These are phyloP conservation scores for Eudorina sp. DNA, from an alignment of 139 green algal genomes.

Conservation along the genomic window DNA sequence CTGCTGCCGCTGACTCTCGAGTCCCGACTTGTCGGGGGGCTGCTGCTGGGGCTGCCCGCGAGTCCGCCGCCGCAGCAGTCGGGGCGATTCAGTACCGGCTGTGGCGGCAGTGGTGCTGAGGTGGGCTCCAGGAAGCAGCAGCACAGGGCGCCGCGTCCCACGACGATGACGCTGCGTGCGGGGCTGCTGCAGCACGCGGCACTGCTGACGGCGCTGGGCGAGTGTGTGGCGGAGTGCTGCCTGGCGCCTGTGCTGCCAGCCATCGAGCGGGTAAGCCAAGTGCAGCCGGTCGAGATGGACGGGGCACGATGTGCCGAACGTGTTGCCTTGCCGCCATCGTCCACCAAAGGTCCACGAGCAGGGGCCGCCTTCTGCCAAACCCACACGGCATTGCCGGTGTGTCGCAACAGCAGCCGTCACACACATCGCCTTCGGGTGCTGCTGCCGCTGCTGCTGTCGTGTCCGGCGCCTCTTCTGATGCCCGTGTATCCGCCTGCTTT, in stretches of 20 bases:
- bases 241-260: neutral
- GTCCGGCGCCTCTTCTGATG: no score
- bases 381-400: no score
- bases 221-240: slow-evolving; percentile 30
- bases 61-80: neutral
- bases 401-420: no score
- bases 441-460: no score
- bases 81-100: no score
- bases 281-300: no score
- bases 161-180: neutral
- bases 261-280: neutral
- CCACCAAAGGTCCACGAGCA: no score
- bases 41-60: slow-evolving; percentile 4
- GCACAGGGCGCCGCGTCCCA: neutral
- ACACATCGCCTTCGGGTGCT: no score
- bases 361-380: no score
- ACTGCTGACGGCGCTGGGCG: neutral
- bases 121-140: neutral
- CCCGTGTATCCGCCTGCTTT: no score
- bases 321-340: no score
- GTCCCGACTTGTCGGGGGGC: neutral
- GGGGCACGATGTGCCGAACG: no score
- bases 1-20: slow-evolving; percentile 6
- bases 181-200: neutral
- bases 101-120: neutral